A percentile compares a stretch with the other conserved stretches of the same genome.
Evolutionary conservation across 148 eudicot genomes (phyloP).

Genomic region (Cornus kousa): DNA sequence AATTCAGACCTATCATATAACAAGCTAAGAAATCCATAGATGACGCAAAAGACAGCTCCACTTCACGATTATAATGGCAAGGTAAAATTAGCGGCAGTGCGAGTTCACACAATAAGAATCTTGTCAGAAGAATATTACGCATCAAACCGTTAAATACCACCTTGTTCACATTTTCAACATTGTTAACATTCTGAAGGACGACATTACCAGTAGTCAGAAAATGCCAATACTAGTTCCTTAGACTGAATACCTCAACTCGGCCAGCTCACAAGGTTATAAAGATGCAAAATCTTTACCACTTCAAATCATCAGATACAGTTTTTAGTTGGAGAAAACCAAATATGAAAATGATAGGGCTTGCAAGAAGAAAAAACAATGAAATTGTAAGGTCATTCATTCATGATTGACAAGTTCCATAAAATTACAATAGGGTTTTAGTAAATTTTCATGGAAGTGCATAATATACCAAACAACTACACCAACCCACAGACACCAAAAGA

Average conservation of each 20-base stretch:
- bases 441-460: background rate
- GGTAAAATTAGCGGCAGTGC: background rate
- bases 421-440: background rate
- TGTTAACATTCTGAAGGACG: too few relatives aligned
- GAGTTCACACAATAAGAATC: background rate
- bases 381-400: too few relatives aligned
- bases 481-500: background rate
- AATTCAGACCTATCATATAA: too few relatives aligned
- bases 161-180: background rate
- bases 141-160: background rate
- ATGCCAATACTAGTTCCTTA: too few relatives aligned
- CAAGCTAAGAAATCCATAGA: background rate
- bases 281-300: background rate
- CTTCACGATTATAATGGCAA: background rate
- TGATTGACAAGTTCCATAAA: too few relatives aligned
- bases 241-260: background rate
- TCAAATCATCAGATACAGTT: too few relatives aligned
- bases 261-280: background rate
- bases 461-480: background rate
- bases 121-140: background rate
- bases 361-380: too few relatives aligned
- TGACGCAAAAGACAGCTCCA: background rate
- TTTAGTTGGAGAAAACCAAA: too few relatives aligned
- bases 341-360: too few relatives aligned
- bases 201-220: too few relatives aligned